Conservation (phyloP, 306 rosid species). For the Carpinus viminea region DNA sequence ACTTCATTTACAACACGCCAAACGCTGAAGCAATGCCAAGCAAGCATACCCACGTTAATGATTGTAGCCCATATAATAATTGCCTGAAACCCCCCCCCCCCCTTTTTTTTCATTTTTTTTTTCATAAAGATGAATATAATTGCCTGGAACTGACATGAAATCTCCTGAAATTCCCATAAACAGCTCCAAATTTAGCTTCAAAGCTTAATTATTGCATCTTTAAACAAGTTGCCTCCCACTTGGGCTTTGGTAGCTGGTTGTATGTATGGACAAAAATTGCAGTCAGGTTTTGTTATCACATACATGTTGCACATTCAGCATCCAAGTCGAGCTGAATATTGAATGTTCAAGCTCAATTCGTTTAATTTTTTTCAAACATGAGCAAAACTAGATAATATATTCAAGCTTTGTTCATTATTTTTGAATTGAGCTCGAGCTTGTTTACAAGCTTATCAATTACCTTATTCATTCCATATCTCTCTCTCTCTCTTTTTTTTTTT, state of each 20-base stretch:
- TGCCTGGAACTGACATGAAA: background rate
- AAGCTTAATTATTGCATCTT: background rate
- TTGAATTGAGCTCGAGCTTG: too few relatives aligned
- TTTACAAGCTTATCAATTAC: too few relatives aligned
- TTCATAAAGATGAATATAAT: background rate
- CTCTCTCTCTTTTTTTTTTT: too few relatives aligned
- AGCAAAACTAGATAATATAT: too few relatives aligned
- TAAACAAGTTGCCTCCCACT: background rate
- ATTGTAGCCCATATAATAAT: background rate
- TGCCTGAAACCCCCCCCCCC: too few relatives aligned
- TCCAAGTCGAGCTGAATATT: too few relatives aligned
- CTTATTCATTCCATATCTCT: too few relatives aligned
- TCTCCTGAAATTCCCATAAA: background rate
- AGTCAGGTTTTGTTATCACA: background rate
- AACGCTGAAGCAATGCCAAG: background rate
- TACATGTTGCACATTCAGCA: background rate
- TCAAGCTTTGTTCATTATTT: too few relatives aligned
- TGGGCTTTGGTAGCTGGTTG: background rate
- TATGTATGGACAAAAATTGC: background rate
- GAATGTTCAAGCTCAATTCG: too few relatives aligned
- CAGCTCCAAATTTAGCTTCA: background rate
- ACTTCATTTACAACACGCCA: background rate
- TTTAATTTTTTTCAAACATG: too few relatives aligned
- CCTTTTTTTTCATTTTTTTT: too few relatives aligned
- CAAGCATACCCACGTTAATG: background rate